A percentile compares a stretch with the other conserved stretches of the same genome.
Conservation (phyloP, 306 rosid species). For the cucumber (Cucumis sativus) region DNA sequence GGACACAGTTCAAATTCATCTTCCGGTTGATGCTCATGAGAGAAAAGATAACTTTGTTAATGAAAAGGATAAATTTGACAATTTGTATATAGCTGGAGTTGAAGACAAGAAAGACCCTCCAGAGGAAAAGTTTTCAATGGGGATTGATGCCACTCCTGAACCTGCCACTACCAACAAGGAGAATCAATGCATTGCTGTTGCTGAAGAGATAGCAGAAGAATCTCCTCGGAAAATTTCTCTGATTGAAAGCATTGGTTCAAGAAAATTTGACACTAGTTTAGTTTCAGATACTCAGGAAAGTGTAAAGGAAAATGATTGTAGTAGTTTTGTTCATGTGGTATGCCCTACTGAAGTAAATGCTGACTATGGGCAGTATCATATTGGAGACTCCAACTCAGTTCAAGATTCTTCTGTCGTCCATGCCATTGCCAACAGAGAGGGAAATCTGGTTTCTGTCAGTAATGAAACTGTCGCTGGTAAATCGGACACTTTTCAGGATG, state of each 20-base stretch:
- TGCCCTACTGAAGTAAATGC: slow-evolving; percentile 9
- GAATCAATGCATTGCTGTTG: slow-evolving; percentile 3
- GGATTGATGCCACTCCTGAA: background rate
- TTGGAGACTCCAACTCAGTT: slow-evolving; percentile 7
- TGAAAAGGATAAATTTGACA: slow-evolving; percentile 17
- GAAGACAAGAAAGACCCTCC: slow-evolving; percentile 10
- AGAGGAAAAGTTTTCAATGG: slow-evolving; percentile 14
- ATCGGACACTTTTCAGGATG: slow-evolving; percentile 19
- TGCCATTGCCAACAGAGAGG: slow-evolving; percentile 11
- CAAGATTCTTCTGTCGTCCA: slow-evolving; percentile 19
- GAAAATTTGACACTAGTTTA: slow-evolving; percentile 3
- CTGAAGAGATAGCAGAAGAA: slow-evolving; percentile 21
- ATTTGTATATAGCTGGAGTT: slow-evolving; percentile 12
- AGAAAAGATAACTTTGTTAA: slow-evolving; percentile 5
- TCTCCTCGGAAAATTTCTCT: slow-evolving; percentile 13
- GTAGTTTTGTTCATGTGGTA: background rate
- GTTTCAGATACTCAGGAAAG: slow-evolving; percentile 7
- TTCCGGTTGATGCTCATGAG: slow-evolving; percentile 4
- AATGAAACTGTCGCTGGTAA: slow-evolving; percentile 21
- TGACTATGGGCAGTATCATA: slow-evolving; percentile 15
- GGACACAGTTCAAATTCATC: background rate
- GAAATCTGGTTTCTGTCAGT: slow-evolving; percentile 14
- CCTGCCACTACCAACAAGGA: background rate
- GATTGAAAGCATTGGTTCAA: slow-evolving; percentile 9
- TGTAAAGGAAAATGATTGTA: slow-evolving; percentile 15